Evolutionary conservation across 2,329 filamentous ascomycete species (phyloP), one percentile per base, ranked within the genome.

Genomic region (Emmonsiellopsis sp.): DNA sequence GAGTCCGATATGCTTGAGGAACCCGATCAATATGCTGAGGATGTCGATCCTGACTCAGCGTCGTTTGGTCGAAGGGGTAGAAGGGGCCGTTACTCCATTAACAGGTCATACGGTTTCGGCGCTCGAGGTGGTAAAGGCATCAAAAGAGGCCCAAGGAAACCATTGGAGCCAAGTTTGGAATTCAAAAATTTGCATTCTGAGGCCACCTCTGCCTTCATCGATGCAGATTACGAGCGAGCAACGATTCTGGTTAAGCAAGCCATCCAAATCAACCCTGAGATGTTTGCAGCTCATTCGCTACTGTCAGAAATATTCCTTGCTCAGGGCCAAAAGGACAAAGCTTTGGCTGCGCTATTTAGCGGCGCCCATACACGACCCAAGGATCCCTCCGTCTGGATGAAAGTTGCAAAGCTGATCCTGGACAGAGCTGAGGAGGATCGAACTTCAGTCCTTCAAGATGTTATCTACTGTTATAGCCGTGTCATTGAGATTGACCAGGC

Each of bases 251-350:
- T 75, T 40, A 71, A 73, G 54, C 67, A 73, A 55, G 79, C 79
- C 7, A 75, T 82, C 34, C 70, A 75, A 41, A 67, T 73, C 32
- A 84, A 85, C 59, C 81, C 82, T 0, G 81, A 84, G 63, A 79
- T 84, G 58, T 84, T 80, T 63, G 73, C 76, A 31, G 79, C 81
- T 11, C 80, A 85, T 68, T 79, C 76, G 51, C 69, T 84, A 16
- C 69, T 84, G 7, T 81, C 81, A 0, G 79, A 84, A 56, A 79
- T 83, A 50, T 76, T 81, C 50, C 65, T 77, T 8, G 73, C 74
- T 10, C 74, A 77, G 63, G 80, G 79, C n/a, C 74, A 81, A 45
- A 73, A 77, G 37, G 73, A 79, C 51, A 80, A 81, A 57, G 77
- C 80, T 1, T 65, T 83, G 38, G 72, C 75, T 42, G 79, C 79